A percentile compares a stretch with the other conserved stretches of the same genome.
phyloP scores from a whole-genome alignment of 148 eudicot species.

The Polygonum maritimum region DNA sequence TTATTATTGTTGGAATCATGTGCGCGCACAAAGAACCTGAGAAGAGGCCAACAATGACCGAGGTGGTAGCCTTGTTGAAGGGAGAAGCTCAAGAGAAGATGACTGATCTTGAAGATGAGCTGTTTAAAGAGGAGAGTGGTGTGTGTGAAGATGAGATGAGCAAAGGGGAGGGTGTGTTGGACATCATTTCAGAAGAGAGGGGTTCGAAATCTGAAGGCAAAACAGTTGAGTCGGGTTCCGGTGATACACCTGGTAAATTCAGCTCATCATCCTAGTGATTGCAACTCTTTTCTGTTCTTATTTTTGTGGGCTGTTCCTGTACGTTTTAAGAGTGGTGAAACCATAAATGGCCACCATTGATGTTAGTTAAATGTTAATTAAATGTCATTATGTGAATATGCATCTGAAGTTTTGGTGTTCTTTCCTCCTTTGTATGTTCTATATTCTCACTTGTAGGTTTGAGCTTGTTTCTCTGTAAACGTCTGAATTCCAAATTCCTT shows the following conservation, averaged over 20 bases:
- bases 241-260: not conserved
- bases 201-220: constrained; percentile 1
- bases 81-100: constrained; percentile 59
- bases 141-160: constrained; percentile 12
- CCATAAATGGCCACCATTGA: too few species aligned
- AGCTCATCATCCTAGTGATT: too few species aligned
- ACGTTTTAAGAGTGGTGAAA: too few species aligned
- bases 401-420: too few species aligned
- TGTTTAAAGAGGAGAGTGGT: constrained; percentile 26
- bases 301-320: too few species aligned
- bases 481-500: too few species aligned
- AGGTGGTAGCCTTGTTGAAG: constrained; percentile 62
- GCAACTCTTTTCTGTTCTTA: too few species aligned
- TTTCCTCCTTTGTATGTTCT: too few species aligned
- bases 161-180: constrained; percentile 11
- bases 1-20: constrained; percentile 42
- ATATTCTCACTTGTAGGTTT: too few species aligned
- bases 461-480: too few species aligned
- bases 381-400: too few species aligned
- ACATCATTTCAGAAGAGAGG: constrained; percentile 6
- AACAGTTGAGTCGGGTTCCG: constrained; percentile 1
- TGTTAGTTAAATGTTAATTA: too few species aligned
- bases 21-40: constrained; percentile 61
- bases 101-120: constrained; percentile 36
- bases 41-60: constrained; percentile 75